Percentiles rank a stretch among this genome's conserved stretches.
Conservation (phyloP, 2,329 filamentous ascomycete species). For the Aspergillus sp. region DNA sequence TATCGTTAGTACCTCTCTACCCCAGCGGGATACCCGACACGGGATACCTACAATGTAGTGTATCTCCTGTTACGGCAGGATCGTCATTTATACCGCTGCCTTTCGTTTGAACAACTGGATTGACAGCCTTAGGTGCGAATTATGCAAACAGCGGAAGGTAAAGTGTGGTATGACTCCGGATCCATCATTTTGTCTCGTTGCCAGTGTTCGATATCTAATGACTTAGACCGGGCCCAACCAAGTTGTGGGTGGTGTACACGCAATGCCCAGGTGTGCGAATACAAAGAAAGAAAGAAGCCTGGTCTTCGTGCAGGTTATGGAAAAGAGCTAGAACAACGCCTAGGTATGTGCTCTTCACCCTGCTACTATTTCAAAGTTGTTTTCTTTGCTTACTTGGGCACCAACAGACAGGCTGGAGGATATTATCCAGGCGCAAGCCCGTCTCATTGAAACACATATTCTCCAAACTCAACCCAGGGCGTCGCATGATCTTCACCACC, state of each 20-base stretch:
- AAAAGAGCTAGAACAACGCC: constrained; percentile 69
- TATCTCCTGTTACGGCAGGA: not conserved
- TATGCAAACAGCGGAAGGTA: constrained; percentile 48
- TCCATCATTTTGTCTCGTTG: not conserved
- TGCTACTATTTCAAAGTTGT: not conserved
- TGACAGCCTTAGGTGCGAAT: constrained; percentile 40
- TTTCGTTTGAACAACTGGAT: constrained; percentile 4
- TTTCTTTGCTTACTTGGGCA: not conserved
- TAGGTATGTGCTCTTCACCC: constrained; percentile 39
- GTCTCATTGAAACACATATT: constrained; percentile 63
- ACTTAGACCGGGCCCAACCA: constrained; percentile 53
- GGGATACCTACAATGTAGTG: not conserved
- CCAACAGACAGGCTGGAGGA: constrained; percentile 63
- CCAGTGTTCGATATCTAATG: not conserved
- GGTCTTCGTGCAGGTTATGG: constrained; percentile 67
- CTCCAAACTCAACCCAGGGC: constrained; percentile 34
- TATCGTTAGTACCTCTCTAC: constrained; percentile 33
- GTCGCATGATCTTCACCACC: constrained; percentile 26
- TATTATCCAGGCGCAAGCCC: constrained; percentile 64
- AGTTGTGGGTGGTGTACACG: constrained; percentile 71
- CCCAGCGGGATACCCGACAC: not conserved
- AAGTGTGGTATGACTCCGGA: constrained; percentile 41
- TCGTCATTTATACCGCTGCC: not conserved
- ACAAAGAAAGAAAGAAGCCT: constrained; percentile 70
- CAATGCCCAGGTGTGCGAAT: constrained; percentile 66